Conservation (phyloP, 192 early-diverging fungal genomes). For the Cetraspora pellucida region DNA sequence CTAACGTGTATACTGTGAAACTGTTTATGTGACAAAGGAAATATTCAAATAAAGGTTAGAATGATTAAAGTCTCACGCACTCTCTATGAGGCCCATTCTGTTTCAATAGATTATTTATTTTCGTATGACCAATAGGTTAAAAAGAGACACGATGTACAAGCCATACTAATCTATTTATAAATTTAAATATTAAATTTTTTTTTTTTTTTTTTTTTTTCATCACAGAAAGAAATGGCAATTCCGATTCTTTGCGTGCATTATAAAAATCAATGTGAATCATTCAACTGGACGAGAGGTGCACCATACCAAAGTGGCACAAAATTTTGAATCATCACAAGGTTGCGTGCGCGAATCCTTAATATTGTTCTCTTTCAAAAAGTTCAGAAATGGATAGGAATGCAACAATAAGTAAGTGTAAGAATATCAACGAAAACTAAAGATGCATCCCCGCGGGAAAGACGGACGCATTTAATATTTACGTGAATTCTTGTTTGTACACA, state of each 20-base stretch:
- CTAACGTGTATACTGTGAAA: constrained; percentile 11
- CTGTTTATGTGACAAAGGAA: background rate
- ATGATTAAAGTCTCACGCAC: background rate
- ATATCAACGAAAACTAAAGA: background rate
- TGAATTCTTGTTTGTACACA: constrained; percentile 14
- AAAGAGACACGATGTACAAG: too few relatives aligned
- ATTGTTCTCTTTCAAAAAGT: background rate
- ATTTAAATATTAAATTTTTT: background rate
- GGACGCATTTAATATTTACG: background rate
- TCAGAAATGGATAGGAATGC: background rate
- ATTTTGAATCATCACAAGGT: background rate
- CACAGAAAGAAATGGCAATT: too few relatives aligned
- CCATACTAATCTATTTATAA: background rate
- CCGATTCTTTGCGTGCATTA: too few relatives aligned
- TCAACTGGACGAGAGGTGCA: background rate
- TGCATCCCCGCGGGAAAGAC: background rate
- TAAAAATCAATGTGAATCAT: background rate
- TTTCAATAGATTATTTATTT: background rate
- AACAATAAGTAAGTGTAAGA: background rate
- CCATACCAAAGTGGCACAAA: background rate
- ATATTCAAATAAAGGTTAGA: background rate
- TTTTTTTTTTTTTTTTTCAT: too few relatives aligned
- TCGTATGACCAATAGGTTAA: background rate
- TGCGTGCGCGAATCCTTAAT: background rate
- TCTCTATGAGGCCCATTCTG: too few relatives aligned